Percentiles rank a stretch among this genome's conserved stretches.
Evolutionary conservation across 768 basidiomycete genomes (phyloP).

Genomic region (Hirschioporus abietinus): DNA sequence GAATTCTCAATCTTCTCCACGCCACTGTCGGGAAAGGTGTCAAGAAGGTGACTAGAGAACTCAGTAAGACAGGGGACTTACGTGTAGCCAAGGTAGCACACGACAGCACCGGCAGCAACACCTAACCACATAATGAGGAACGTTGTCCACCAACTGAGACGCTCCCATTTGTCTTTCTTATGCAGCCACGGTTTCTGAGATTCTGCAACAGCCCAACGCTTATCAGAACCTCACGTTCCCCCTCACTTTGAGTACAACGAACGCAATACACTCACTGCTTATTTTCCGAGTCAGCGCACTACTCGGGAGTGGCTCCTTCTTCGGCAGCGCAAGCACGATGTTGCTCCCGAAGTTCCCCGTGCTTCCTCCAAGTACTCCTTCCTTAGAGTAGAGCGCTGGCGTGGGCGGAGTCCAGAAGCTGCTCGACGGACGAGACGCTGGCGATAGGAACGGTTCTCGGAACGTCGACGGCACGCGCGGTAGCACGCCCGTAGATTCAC

Average conservation of each 20-base stretch:
- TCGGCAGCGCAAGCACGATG: background rate
- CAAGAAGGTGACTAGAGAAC: constrained; percentile 13
- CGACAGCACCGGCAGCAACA: constrained; percentile 31
- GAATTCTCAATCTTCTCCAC: constrained; percentile 17
- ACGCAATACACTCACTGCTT: constrained; percentile 3
- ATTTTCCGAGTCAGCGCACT: constrained; percentile 3
- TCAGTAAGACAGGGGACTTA: constrained; percentile 23
- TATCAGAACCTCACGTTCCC: constrained; percentile 1
- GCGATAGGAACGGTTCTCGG: constrained; percentile 61
- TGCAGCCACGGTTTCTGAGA: constrained; percentile 44
- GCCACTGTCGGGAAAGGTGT: background rate
- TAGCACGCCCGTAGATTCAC: constrained; percentile 16
- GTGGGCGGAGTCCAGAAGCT: constrained; percentile 59
- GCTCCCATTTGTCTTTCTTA: constrained; percentile 35
- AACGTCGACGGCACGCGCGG: constrained; percentile 48
- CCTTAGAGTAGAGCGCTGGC: background rate
- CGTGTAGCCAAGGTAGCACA: constrained; percentile 42
- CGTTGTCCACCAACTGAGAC: constrained; percentile 46
- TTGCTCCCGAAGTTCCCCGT: constrained; percentile 1
- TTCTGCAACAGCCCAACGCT: background rate
- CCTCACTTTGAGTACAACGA: background rate
- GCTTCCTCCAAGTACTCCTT: background rate
- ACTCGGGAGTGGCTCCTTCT: constrained; percentile 3
- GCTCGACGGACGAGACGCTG: constrained; percentile 59
- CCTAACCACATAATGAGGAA: constrained; percentile 38